These are phyloP conservation scores for Beta corolliflora DNA, from an alignment of 179 eudicot species.

Conservation along the genomic window DNA sequence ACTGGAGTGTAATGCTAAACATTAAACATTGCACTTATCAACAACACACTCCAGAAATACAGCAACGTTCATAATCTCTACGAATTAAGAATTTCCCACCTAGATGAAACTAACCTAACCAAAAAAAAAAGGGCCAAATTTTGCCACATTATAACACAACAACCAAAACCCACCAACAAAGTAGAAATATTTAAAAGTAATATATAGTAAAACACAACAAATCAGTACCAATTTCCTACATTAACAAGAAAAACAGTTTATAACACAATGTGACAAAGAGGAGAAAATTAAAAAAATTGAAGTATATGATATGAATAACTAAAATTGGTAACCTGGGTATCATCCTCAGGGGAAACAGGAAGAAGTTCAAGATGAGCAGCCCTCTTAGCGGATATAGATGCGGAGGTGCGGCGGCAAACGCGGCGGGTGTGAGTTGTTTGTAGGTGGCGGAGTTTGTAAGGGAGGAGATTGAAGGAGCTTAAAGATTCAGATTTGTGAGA, in stretches of 20 bases:
- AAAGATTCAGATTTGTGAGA: slow-evolving; percentile 7
- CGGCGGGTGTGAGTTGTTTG: not conserved
- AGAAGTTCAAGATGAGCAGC: slow-evolving; percentile 33
- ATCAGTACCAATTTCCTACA: not conserved
- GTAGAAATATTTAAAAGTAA: not conserved
- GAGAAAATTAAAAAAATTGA: too few species aligned
- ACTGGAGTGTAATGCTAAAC: too few species aligned
- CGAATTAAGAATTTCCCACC: too few species aligned
- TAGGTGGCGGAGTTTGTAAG: slow-evolving; percentile 19
- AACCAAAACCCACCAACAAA: not conserved
- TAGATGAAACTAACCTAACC: not conserved
- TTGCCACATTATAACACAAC: not conserved
- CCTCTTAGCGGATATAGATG: slow-evolving; percentile 21
- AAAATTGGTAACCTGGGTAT: slow-evolving; percentile 23
- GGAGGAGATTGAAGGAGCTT: not conserved
- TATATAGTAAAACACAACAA: not conserved
- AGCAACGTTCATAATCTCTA: too few species aligned
- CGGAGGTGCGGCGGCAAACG: slow-evolving; percentile 16
- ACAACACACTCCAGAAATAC: too few species aligned
- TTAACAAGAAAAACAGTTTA: not conserved
- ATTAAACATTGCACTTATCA: too few species aligned
- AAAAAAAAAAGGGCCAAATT: not conserved
- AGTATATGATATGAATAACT: too few species aligned
- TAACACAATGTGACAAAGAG: too few species aligned
- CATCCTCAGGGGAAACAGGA: slow-evolving; percentile 44